Base-by-base conservation (phyloP, 805 yeast species). In the Wickerhamomyces bovis region DNA sequence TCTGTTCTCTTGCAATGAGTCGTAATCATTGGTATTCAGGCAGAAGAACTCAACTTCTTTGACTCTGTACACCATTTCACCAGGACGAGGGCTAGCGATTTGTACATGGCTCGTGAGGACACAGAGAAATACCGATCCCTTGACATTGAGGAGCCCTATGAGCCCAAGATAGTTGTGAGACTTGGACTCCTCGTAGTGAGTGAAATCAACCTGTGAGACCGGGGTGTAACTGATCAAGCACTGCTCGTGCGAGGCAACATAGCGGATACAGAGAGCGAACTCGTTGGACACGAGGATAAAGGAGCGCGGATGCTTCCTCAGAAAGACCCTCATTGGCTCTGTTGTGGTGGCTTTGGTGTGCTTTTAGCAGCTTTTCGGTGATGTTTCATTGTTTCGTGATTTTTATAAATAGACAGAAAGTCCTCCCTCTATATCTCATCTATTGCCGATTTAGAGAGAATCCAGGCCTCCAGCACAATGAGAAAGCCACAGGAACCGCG, bases 11-110 rank as follows among this genome's bases (percentile, higher is more conserved):
- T 56, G 54, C 18, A 63, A 50, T 18, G 46, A 43, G 58, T 84
- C 92, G 57, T 64, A 80, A 31, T 68, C 71, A 41, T 76, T 80
- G 41, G 74, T 76, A 49, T 77, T 78, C 39, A 85, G 67, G 55
- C 90, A 83, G 48, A 76, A 75, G 59, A 84, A 83, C 46, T 79
- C 81, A 1, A 83, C 85, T 21, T 75, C 80, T n/a, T 73, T 67
- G 6, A 85, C 75, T 42, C 67, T 71, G 52, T 69, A 71, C 7
- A 86, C 70, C 33, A 67, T 68, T 46, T 83, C 85, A 6, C 72
- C 65, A 0, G 79, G 67, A 25, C 77, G 66, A 0, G 86, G 82
- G 25, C 80, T 74, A 0, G 85, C 92, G 7, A 81, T 80, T 44
- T 75, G 77, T 3, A 66, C 60, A 16, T 74, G 66, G 12, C 73